Percentiles rank a stretch among this genome's conserved stretches.
Evolutionary conservation across 1,139 yeast species (phyloP).

Genomic region (Candida anutae): DNA sequence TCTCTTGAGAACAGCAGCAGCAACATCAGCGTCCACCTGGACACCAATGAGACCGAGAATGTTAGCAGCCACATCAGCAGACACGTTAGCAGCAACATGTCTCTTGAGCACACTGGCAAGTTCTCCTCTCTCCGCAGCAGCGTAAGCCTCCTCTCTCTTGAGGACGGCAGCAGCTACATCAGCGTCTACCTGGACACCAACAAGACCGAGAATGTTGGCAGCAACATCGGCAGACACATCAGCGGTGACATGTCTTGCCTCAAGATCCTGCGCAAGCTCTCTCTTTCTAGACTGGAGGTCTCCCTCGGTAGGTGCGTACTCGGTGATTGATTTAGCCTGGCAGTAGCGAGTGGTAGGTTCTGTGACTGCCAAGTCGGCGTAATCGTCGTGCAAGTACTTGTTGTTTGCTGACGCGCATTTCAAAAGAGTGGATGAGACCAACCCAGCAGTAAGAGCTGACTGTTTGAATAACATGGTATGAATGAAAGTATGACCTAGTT

Average conservation of each 20-base stretch:
- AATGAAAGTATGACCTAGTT: neutral
- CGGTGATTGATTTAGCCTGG: conserved; percentile 5
- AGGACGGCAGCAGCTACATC: too few species aligned
- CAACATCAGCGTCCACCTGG: too few species aligned
- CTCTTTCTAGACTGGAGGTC: conserved; percentile 3
- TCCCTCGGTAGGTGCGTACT: conserved; percentile 5
- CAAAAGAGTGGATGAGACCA: conserved; percentile 6
- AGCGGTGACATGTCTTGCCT: conserved; percentile 2
- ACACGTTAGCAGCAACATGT: conserved; percentile 5
- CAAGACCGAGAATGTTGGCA: conserved; percentile 2
- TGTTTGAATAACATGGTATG: conserved; percentile 9
- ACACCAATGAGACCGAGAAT: conserved; percentile 10
- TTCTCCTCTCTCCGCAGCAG: conserved; percentile 5
- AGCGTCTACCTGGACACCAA: conserved; percentile 3
- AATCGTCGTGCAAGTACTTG: conserved; percentile 7
- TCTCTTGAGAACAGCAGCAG: too few species aligned
- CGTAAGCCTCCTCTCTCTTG: too few species aligned
- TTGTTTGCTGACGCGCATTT: conserved; percentile 6
- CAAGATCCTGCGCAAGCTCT: too few species aligned
- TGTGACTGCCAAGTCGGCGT: conserved; percentile 8
- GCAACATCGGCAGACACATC: conserved; percentile 3
- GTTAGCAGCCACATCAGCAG: conserved; percentile 6
- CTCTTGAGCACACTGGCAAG: conserved; percentile 2
- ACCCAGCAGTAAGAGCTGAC: conserved; percentile 7
- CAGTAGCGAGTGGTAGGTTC: conserved; percentile 8